These are phyloP conservation scores for Linnemannia schmuckeri DNA, from an alignment of 192 early-diverging fungal genomes.

Conservation along the genomic window DNA sequence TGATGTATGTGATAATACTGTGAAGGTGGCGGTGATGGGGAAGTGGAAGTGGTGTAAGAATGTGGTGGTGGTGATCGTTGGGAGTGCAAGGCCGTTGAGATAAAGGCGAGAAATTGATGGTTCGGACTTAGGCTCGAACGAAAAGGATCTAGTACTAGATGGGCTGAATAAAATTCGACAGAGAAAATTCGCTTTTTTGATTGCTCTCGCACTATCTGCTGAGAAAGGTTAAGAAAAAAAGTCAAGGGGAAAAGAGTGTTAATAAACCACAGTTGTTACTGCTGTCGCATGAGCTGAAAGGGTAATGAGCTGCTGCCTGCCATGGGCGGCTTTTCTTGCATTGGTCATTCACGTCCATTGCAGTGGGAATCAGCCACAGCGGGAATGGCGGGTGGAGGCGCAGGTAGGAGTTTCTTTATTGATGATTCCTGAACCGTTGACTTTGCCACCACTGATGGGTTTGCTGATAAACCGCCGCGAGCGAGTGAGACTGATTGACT, in stretches of 20 bases:
- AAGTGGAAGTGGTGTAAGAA: not conserved
- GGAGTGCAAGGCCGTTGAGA: not conserved
- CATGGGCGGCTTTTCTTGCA: not conserved
- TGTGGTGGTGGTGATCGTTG: not conserved
- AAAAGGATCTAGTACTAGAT: not conserved
- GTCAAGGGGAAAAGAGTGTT: not conserved
- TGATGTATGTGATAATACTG: not conserved
- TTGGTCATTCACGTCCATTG: not conserved
- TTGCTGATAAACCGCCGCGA: not conserved
- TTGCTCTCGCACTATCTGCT: not conserved
- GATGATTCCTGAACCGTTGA: not conserved
- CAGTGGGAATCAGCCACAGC: too few relatives aligned
- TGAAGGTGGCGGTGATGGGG: not conserved
- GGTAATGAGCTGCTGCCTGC: not conserved
- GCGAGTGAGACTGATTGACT: not conserved
- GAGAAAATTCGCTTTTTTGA: slow-evolving; percentile 3
- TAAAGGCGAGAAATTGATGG: not conserved
- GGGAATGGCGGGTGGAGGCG: too few relatives aligned
- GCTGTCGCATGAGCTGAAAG: not conserved
- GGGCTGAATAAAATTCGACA: not conserved
- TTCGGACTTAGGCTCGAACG: not conserved
- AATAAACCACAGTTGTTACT: not conserved
- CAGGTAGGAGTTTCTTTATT: not conserved
- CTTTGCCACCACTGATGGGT: not conserved
- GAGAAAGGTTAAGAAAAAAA: not conserved